phyloP scores from a whole-genome alignment of 306 rosid genomes.

The Begonia masoniana region DNA sequence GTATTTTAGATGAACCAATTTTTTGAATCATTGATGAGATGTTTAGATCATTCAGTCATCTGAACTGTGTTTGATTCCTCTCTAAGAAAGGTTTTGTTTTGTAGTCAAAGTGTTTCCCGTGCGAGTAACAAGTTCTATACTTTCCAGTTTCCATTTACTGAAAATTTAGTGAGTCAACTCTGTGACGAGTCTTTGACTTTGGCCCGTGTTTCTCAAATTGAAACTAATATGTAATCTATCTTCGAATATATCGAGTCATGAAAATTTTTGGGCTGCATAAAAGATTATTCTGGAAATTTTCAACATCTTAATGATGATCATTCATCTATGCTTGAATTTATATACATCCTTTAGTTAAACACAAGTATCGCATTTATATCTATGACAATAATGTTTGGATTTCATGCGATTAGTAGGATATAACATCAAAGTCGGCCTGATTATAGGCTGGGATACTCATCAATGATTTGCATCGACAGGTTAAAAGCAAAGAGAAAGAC shows the following conservation, averaged over 20 bases:
- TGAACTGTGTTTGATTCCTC: background rate
- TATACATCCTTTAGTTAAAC: background rate
- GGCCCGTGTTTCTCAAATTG: no score
- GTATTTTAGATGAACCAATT: background rate
- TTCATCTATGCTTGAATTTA: background rate
- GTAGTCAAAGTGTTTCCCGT: background rate
- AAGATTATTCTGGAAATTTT: no score
- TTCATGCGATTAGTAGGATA: no score
- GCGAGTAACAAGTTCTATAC: background rate
- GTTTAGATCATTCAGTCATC: background rate
- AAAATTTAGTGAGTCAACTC: no score
- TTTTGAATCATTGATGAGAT: no score
- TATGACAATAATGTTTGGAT: no score
- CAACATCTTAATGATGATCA: background rate
- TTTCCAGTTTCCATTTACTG: no score
- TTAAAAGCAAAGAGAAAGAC: slow-evolving; percentile 7
- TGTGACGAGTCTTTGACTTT: no score
- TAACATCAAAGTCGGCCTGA: background rate
- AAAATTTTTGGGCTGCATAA: no score
- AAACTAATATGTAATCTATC: no score
- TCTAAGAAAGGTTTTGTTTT: background rate
- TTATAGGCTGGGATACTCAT: background rate
- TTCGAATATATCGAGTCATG: no score
- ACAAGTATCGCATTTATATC: no score
- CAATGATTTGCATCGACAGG: slow-evolving; percentile 14